A percentile compares a stretch with the other conserved stretches of the same genome.
phyloP scores from a whole-genome alignment of 2,329 filamentous ascomycete species.

The Aspergillus fischeri region DNA sequence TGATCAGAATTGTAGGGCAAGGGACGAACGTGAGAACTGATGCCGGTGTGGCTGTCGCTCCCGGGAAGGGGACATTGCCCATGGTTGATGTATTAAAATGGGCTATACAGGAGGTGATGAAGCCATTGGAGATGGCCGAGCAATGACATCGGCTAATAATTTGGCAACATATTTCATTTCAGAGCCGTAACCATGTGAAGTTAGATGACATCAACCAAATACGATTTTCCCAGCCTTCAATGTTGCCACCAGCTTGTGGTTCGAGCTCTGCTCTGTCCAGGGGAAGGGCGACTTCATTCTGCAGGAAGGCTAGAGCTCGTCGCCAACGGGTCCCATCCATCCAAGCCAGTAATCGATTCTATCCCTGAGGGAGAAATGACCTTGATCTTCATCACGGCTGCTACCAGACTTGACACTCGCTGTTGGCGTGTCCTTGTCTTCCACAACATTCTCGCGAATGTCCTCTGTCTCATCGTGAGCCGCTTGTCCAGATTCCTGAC shows the following conservation, averaged over 20 bases:
- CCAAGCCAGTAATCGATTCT: conserved; percentile 31
- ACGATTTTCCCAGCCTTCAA: not conserved
- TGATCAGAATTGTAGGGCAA: conserved; percentile 28
- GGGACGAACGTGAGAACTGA: conserved; percentile 41
- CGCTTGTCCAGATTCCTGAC: not conserved
- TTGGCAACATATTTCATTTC: not conserved
- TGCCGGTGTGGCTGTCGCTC: conserved; percentile 45
- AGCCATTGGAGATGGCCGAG: conserved; percentile 15
- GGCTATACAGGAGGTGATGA: conserved; percentile 62
- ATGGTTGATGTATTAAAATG: conserved; percentile 63
- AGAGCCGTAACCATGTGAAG: not conserved
- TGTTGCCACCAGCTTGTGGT: not conserved
- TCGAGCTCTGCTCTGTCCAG: not conserved
- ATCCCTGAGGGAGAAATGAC: conserved; percentile 19
- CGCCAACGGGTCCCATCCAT: conserved; percentile 25
- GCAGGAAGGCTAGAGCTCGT: not conserved
- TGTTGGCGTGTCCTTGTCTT: not conserved
- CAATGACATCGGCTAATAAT: not conserved
- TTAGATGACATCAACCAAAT: not conserved
- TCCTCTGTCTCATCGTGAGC: not conserved
- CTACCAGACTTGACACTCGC: not conserved
- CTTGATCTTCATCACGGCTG: not conserved
- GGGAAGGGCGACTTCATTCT: too few relatives aligned
- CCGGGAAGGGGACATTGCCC: conserved; percentile 51
- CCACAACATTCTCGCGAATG: not conserved